Evolutionary conservation across 371 early-diverging fungal species (phyloP).

Genomic region (Catenaria anguillulae): DNA sequence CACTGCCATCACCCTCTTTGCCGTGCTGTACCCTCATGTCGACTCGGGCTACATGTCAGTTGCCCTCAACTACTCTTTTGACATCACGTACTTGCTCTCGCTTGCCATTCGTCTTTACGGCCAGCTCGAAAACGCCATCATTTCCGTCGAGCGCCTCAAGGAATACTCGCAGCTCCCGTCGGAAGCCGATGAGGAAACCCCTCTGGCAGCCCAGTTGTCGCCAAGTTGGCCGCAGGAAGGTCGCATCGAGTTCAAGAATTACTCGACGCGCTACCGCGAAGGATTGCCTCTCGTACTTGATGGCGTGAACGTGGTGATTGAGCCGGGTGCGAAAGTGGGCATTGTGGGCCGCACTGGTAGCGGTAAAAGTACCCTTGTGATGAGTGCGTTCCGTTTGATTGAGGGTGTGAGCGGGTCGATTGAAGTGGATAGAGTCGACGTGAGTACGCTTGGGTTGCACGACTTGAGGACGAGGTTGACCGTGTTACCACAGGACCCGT

Average conservation of each 20-base stretch:
- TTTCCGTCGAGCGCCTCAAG: slow-evolving; percentile 68
- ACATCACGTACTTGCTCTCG: neutral
- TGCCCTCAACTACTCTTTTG: neutral
- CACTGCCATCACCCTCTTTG: slow-evolving; percentile 13
- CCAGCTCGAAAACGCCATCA: slow-evolving; percentile 47
- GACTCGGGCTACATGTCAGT: too few relatives aligned
- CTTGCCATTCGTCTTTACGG: neutral
- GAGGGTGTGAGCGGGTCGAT: slow-evolving; percentile 63
- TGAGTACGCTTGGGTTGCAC: slow-evolving; percentile 51
- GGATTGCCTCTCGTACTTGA: slow-evolving; percentile 52
- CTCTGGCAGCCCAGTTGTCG: slow-evolving; percentile 15
- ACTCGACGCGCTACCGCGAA: slow-evolving; percentile 47
- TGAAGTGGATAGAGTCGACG: slow-evolving; percentile 67
- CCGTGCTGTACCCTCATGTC: neutral
- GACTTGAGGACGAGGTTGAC: slow-evolving; percentile 61
- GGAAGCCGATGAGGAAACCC: slow-evolving; percentile 51
- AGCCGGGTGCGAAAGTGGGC: slow-evolving; percentile 65
- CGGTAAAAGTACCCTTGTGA: slow-evolving; percentile 80
- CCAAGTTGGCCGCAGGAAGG: slow-evolving; percentile 41
- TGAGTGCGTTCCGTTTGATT: slow-evolving; percentile 76
- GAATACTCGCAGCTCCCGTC: slow-evolving; percentile 70
- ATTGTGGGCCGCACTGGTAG: slow-evolving; percentile 56
- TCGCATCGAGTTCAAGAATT: slow-evolving; percentile 45
- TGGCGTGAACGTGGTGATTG: slow-evolving; percentile 17
- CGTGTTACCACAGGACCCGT: slow-evolving; percentile 92